Conservation (phyloP, 495 filamentous ascomycete species). For the Aspergillus indologenus region DNA sequence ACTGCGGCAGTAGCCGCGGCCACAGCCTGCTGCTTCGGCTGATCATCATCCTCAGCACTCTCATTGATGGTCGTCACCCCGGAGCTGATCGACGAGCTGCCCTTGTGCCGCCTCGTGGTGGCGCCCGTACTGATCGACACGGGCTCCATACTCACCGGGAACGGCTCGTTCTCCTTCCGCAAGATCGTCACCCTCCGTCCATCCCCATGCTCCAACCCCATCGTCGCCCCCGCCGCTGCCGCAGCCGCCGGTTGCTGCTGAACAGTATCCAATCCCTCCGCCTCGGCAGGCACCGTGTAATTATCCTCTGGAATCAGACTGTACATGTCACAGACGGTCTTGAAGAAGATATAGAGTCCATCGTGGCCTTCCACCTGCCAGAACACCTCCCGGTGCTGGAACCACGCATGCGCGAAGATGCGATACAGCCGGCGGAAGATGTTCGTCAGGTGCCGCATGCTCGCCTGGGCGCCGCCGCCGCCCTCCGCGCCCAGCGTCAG, state of each 20-base stretch:
- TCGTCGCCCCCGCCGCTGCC: too few relatives aligned
- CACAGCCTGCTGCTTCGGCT: conserved; percentile 1
- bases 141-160: conserved; percentile 30
- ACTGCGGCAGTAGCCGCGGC: conserved; percentile 7
- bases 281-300: conserved; percentile 90
- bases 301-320: conserved; percentile 86
- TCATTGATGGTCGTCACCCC: conserved; percentile 69
- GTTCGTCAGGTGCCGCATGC: conserved; percentile 82
- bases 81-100: conserved; percentile 72
- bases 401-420: conserved; percentile 99
- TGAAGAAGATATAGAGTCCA: conserved; percentile 92
- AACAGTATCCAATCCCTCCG: conserved; percentile 64
- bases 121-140: conserved; percentile 52
- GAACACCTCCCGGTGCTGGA: conserved; percentile 92
- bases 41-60: conserved; percentile 62
- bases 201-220: conserved; percentile 27
- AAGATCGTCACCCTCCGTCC: conserved; percentile 46
- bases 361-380: conserved; percentile 89
- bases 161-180: conserved; percentile 34
- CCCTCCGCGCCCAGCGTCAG: conserved; percentile 68
- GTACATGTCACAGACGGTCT: conserved; percentile 91
- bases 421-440: conserved; percentile 92
- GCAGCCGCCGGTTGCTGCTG: conserved; percentile 34
- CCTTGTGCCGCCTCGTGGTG: conserved; percentile 70
- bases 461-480: conserved; percentile 55